Conservation (phyloP, 2,329 filamentous ascomycete species). For the Apiospora malaysiana region DNA sequence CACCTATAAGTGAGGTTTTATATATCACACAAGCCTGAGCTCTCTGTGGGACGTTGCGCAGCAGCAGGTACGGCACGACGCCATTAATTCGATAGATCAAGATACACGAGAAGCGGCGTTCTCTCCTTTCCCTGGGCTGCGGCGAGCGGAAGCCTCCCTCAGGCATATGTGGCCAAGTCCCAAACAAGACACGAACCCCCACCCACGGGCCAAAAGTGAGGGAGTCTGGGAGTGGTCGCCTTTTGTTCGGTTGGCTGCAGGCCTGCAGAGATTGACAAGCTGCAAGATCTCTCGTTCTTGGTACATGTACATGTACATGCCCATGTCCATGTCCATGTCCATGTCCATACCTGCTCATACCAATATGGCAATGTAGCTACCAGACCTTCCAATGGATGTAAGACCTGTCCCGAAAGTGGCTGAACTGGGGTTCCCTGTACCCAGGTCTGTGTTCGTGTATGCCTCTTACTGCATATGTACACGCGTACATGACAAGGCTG, state of each 20-base stretch:
- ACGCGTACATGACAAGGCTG: neutral
- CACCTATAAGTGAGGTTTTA: conserved; percentile 1
- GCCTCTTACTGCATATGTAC: neutral
- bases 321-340: neutral
- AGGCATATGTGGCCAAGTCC: neutral
- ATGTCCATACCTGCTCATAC: too few relatives aligned
- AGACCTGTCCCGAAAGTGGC: neutral
- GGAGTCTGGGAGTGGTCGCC: neutral
- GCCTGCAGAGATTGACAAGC: conserved; percentile 9
- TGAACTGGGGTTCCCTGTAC: neutral
- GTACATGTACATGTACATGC: neutral
- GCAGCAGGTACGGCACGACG: neutral
- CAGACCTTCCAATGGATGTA: neutral
- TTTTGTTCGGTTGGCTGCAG: neutral
- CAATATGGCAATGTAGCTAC: too few relatives aligned
- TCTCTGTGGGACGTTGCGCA: neutral
- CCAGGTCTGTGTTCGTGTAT: neutral
- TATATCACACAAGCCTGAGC: neutral
- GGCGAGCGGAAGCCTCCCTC: neutral
- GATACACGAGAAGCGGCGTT: neutral
- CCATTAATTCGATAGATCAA: conserved; percentile 10
- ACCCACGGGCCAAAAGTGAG: neutral
- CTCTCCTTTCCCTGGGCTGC: neutral
- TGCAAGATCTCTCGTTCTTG: conserved; percentile 16
- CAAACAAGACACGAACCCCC: neutral